Evolutionary conservation across 352 stramenopile genomes (phyloP), one percentile per base, ranked within the genome.

Genomic region (Pythium insidiosum): DNA sequence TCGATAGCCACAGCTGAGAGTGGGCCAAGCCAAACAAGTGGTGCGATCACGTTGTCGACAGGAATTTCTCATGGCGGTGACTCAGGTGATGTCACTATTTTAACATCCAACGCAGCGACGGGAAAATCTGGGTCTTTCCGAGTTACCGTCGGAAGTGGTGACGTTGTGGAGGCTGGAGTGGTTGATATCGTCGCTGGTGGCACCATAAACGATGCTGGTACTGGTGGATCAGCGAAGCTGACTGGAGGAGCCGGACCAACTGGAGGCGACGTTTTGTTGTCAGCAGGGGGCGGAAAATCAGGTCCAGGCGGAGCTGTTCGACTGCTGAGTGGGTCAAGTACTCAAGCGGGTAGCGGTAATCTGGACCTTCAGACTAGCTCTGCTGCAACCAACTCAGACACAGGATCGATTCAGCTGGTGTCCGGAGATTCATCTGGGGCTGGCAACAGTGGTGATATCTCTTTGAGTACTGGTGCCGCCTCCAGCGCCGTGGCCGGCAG

Each of bases 371-470:
- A 50, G 37, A 63, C 64, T 36, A 59, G 38, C 16, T 23, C 35
- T 33, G 42, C 55, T 6, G 60, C 43, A 5, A 26, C 34, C 3
- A 61, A 63, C 15, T 54, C 47, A 6, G 41, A 65, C n/a, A 64
- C 56, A 6, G 65, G 65, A 11, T 25, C 42, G 15, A 42, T 80
- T n/a, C 21, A 64, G 6, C 58, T 76, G 22, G 29, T n/a, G 19
- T 66, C 56, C 9, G 43, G 56, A 13, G 53, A 52, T 6, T 47
- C 40, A 20, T 41, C 38, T 0, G 62, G 57, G 3, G 63, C 43
- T 11, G 72, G 72, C 10, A 63, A 55, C 21, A 74, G 58, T 20
- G 70, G 70, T 1, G 63, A 61, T 6, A 47, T 80, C 6, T 44
- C 44, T 0, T 53, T 80, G 15, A 55, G 43, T 3, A 78, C 67